Evolutionary conservation across 2,329 filamentous ascomycete species (phyloP).

Genomic region (Fusarium scirpi): DNA sequence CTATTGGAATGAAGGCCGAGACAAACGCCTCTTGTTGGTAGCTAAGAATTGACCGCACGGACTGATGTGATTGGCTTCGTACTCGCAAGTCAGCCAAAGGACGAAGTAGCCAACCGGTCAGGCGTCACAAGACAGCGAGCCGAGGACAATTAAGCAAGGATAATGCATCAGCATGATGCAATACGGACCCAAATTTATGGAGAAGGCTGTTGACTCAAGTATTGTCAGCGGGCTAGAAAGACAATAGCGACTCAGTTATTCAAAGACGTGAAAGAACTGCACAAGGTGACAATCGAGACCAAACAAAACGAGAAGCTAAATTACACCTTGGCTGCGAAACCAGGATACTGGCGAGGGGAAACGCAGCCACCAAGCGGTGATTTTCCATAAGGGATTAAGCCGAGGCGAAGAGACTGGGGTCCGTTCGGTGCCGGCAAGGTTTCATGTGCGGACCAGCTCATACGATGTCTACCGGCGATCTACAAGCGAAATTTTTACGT

Average conservation of each 20-base stretch:
- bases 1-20: slow-evolving; percentile 43
- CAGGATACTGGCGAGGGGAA: slow-evolving; percentile 26
- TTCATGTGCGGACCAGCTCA: slow-evolving; percentile 42
- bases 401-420: slow-evolving; percentile 40
- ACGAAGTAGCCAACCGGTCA: slow-evolving; percentile 33
- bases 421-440: slow-evolving; percentile 34
- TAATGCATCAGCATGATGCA: slow-evolving; percentile 48
- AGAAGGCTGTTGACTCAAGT: slow-evolving; percentile 36
- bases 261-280: slow-evolving; percentile 19
- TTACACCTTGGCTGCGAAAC: slow-evolving; percentile 14
- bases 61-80: slow-evolving; percentile 42
- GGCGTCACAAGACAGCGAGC: slow-evolving; percentile 45
- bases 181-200: slow-evolving; percentile 43
- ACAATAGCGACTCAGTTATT: slow-evolving; percentile 23
- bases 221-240: slow-evolving; percentile 38
- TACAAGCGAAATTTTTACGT: slow-evolving; percentile 38
- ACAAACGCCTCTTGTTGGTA: slow-evolving; percentile 44
- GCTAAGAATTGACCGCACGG: slow-evolving; percentile 38
- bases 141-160: slow-evolving; percentile 33
- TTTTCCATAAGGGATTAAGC: slow-evolving; percentile 39
- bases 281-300: slow-evolving; percentile 14
- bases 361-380: slow-evolving; percentile 31
- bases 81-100: slow-evolving; percentile 40
- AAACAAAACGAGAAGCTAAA: slow-evolving; percentile 26
- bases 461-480: slow-evolving; percentile 28